Base-by-base conservation (phyloP, 805 yeast genomes). In the Kuraishia molischiana region DNA sequence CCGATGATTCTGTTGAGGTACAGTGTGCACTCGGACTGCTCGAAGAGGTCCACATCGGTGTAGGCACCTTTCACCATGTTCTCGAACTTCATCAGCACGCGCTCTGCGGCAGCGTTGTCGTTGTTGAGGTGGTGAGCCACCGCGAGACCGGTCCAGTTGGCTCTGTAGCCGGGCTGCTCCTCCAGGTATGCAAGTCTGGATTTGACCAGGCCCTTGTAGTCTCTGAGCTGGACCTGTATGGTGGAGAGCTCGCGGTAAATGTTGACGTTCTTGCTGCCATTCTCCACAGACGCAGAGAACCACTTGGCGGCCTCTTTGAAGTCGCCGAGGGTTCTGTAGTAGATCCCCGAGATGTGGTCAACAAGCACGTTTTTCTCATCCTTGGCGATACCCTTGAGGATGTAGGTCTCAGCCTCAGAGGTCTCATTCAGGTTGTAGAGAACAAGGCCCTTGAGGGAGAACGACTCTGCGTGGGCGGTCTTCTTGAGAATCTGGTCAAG, bases 81-180 rank as follows among this genome's bases (percentile, higher is more conserved):
- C 56, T 90, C 96, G 49, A 85, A 85, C 49, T 82, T 78, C 17
- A 72, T 53, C 48, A 89, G 68, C 2, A 90, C 83, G 39, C 72
- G 72, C 39, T 79, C 79, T 5, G 95, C 90, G 19, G 74, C 74
- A 28, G 63, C 65, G 50, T 67, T 72, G 50, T 87, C 85, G 19
- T 73, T 71, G 54, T 74, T 74, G 53, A 89, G 65, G 56, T 84
- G 85, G 53, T 82, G 85, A 1, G 97, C 95, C 32, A 86, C 69
- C 1, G 95, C 95, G 37, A 83, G 67, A 0, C 81, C 79, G 1
- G 95, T 83, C 95, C 96, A 89, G 53, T 85, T 84, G 43, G 90
- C 87, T 45, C 96, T 72, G 54, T 76, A 84, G 0, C 95, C 95
- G 9, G 92, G 77, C 48, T 73, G 79, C 19, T 72, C 69, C 49